A percentile compares a stretch with the other conserved stretches of the same genome.
These are phyloP conservation scores for Eimeria falciformis DNA, from an alignment of 169 alveolate genomes.

Conservation along the genomic window DNA sequence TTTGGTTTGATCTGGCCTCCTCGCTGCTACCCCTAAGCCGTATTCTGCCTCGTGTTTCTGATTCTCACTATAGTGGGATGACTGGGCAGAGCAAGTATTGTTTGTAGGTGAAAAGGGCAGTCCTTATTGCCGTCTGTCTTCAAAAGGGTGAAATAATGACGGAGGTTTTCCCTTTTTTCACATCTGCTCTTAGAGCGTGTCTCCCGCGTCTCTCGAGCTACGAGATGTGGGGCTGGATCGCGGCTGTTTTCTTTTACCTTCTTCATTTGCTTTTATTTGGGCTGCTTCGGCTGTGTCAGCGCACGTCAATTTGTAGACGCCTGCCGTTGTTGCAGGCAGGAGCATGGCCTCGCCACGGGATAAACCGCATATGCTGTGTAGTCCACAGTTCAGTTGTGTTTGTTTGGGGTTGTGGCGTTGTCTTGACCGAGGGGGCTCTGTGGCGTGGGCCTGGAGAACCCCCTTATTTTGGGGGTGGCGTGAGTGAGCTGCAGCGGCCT, in stretches of 20 bases:
- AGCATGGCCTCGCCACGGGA: constrained; percentile 68
- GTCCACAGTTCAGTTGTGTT: constrained; percentile 25
- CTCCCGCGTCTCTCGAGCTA: constrained; percentile 38
- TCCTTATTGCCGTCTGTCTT: no score
- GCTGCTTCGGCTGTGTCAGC: constrained; percentile 5
- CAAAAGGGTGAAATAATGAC: background rate
- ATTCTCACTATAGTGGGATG: no score
- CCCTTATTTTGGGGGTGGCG: constrained; percentile 33
- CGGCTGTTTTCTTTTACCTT: background rate
- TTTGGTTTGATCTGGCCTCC: no score
- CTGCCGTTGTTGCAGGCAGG: constrained; percentile 49
- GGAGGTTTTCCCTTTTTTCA: background rate
- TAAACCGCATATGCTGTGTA: constrained; percentile 43
- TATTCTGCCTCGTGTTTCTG: no score
- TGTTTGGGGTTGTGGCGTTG: constrained; percentile 5
- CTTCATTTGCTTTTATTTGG: background rate
- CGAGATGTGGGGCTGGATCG: background rate
- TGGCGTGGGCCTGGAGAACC: background rate
- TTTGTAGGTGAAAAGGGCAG: no score
- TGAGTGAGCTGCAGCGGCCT: constrained; percentile 50
- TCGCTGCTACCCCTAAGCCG: no score
- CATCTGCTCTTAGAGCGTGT: background rate
- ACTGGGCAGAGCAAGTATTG: no score
- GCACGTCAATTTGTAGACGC: background rate
- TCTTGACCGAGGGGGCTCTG: background rate